Conservation (phyloP, 768 basidiomycete species). For the Boletellus ananas region DNA sequence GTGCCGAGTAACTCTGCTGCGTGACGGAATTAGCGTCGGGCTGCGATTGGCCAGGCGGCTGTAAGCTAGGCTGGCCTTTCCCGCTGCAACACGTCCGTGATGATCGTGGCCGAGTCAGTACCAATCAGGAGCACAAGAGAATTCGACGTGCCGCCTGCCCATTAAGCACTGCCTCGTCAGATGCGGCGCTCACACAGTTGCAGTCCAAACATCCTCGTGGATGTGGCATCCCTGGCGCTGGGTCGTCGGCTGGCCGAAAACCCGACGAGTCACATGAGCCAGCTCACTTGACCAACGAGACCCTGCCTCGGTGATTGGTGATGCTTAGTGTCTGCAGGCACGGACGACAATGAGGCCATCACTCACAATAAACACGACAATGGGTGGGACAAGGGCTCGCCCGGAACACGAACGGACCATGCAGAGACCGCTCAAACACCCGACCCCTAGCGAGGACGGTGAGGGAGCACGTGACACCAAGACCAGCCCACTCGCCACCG, state of each 20-base stretch:
- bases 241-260: conserved; percentile 4
- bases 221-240: neutral
- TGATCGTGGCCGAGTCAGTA: conserved; percentile 22
- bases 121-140: neutral
- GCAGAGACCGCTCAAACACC: neutral
- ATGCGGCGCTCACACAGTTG: conserved; percentile 2
- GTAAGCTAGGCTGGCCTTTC: conserved; percentile 7
- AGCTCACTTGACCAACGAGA: neutral
- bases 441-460: no score
- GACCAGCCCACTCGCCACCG: conserved; percentile 4
- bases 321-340: neutral
- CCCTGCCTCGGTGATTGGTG: neutral
- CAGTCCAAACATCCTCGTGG: conserved; percentile 6
- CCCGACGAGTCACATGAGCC: conserved; percentile 3
- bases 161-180: conserved; percentile 14
- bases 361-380: neutral
- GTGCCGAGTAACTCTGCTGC: neutral
- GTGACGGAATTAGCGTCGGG: conserved; percentile 8
- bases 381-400: no score
- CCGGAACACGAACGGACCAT: conserved; percentile 4
- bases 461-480: no score
- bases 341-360: neutral
- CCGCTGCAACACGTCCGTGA: conserved; percentile 12
- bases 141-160: conserved; percentile 1
- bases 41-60: conserved; percentile 15